A percentile compares a stretch with the other conserved stretches of the same genome.
Conservation (phyloP, 352 stramenopile species). For the Phytophthora cactorum region DNA sequence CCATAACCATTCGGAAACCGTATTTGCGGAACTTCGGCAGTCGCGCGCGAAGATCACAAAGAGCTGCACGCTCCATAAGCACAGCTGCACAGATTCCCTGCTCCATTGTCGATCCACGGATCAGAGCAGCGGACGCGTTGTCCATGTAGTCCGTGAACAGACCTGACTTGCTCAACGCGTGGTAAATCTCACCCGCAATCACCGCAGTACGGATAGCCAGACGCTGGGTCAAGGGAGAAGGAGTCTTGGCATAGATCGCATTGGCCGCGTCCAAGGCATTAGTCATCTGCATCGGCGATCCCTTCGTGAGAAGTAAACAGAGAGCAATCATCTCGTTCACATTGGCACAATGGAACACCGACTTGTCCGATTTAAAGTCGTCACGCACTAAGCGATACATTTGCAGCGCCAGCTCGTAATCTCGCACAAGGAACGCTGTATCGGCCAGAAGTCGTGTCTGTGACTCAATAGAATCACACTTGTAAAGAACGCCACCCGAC, state of each 20-base stretch:
- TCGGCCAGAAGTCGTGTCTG: slow-evolving; percentile 91
- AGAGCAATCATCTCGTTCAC: slow-evolving; percentile 91
- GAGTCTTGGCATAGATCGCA: slow-evolving; percentile 68
- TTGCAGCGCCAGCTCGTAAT: slow-evolving; percentile 90
- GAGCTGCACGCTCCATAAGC: slow-evolving; percentile 76
- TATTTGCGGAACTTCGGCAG: slow-evolving; percentile 88
- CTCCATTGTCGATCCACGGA: slow-evolving; percentile 86
- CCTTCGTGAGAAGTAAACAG: slow-evolving; percentile 79
- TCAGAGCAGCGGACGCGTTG: slow-evolving; percentile 79
- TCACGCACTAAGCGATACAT: slow-evolving; percentile 92
- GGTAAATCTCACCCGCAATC: slow-evolving; percentile 85
- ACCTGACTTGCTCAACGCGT: slow-evolving; percentile 70
- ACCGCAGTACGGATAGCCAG: slow-evolving; percentile 71
- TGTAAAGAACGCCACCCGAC: slow-evolving; percentile 59
- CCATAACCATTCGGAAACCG: slow-evolving; percentile 91
- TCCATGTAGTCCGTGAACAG: slow-evolving; percentile 91
- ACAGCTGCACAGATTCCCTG: slow-evolving; percentile 86
- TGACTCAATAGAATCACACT: slow-evolving; percentile 87
- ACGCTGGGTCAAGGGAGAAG: slow-evolving; percentile 49
- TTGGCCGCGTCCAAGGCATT: slow-evolving; percentile 79
- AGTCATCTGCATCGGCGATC: slow-evolving; percentile 84
- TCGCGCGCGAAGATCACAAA: slow-evolving; percentile 78
- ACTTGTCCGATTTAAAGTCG: slow-evolving; percentile 92
- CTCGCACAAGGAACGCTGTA: slow-evolving; percentile 89
- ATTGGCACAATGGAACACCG: slow-evolving; percentile 79